phyloP scores from a whole-genome alignment of 345 rosid genomes.

The Tarenaya hassleriana region DNA sequence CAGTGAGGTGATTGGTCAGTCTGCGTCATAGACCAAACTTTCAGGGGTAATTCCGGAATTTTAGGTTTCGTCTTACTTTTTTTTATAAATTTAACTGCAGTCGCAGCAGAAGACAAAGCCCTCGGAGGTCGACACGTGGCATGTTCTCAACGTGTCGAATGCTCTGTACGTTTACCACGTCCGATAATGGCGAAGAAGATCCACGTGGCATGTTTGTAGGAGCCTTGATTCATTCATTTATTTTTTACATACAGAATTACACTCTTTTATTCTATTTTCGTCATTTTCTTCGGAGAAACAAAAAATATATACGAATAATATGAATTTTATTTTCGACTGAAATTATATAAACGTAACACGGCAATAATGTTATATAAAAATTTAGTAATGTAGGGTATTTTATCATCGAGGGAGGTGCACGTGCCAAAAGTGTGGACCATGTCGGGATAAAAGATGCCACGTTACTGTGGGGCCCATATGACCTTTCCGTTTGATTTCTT shows the following conservation, averaged over 20 bases:
- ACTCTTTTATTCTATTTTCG: not conserved
- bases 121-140: conserved; percentile 4
- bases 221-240: not conserved
- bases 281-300: no score
- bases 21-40: not conserved
- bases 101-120: not conserved
- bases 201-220: conserved; percentile 8
- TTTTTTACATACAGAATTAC: not conserved
- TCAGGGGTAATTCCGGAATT: not conserved
- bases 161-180: conserved; percentile 10
- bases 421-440: conserved; percentile 25
- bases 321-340: no score
- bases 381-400: no score
- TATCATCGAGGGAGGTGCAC: no score
- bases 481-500: conserved; percentile 25
- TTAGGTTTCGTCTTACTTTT: not conserved
- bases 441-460: no score
- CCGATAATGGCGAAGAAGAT: not conserved
- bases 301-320: no score
- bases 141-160: conserved; percentile 9
- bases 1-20: no score
- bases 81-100: no score
- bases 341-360: no score
- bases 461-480: conserved; percentile 23
- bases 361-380: no score